These are phyloP conservation scores for Urochloa ruziziensis DNA, from an alignment of 176 grass and related monocot genomes.

Conservation along the genomic window DNA sequence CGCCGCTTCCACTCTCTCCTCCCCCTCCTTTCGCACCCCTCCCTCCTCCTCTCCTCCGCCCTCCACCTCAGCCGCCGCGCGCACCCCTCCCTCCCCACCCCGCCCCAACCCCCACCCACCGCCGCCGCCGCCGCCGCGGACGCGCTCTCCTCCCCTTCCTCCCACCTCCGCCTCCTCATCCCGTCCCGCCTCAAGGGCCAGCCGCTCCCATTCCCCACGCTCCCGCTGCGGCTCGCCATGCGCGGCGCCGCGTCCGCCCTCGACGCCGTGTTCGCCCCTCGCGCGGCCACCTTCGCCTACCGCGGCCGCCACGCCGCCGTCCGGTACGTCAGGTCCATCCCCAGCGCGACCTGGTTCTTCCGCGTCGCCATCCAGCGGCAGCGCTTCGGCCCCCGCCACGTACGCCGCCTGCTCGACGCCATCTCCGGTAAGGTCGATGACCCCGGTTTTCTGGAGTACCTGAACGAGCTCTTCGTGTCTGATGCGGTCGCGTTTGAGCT, in stretches of 20 bases:
- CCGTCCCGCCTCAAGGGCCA: constrained; percentile 63
- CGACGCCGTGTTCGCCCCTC: constrained; percentile 50
- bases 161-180: constrained; percentile 45
- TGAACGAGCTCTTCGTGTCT: constrained; percentile 54
- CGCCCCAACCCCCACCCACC: background rate
- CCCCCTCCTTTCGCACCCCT: constrained; percentile 53
- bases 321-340: constrained; percentile 59
- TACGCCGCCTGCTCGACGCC: constrained; percentile 46
- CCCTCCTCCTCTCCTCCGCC: constrained; percentile 45
- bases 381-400: constrained; percentile 49
- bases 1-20: constrained; percentile 46
- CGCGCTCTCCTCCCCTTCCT: constrained; percentile 23
- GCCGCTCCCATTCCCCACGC: constrained; percentile 42
- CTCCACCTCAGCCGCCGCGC: constrained; percentile 47
- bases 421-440: constrained; percentile 64
- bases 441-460: constrained; percentile 39
- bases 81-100: constrained; percentile 32
- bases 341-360: constrained; percentile 74
- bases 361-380: constrained; percentile 54
- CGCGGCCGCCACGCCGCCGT: constrained; percentile 63
- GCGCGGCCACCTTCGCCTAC: constrained; percentile 82
- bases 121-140: constrained; percentile 18
- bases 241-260: constrained; percentile 51
- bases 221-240: constrained; percentile 62
- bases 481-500: constrained; percentile 60